phyloP scores from a whole-genome alignment of 225 moss, liverwort and hornwort genomes.

The Straminergon stramineum region DNA sequence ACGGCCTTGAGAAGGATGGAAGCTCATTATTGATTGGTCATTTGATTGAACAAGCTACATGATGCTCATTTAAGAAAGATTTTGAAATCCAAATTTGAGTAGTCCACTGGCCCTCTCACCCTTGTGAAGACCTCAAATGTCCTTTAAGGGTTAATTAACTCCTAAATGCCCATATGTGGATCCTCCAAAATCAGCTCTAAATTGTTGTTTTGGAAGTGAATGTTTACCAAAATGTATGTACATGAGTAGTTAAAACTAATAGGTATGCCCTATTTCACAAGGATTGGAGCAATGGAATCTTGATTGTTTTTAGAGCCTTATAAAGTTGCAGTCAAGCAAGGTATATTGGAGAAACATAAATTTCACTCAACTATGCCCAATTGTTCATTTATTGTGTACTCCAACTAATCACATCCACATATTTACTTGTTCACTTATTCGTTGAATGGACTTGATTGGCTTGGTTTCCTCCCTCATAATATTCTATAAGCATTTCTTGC shows the following conservation, averaged over 20 bases:
- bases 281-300: neutral
- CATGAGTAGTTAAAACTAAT: neutral
- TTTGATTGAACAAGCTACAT: neutral
- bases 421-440: neutral
- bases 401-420: neutral
- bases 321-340: neutral
- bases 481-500: fast-evolving
- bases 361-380: neutral
- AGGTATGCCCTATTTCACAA: neutral
- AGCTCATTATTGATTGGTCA: neutral
- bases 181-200: neutral
- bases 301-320: neutral
- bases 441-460: neutral
- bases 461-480: fast-evolving
- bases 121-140: no score
- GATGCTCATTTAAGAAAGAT: no score
- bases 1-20: neutral
- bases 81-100: no score
- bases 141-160: no score
- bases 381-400: neutral
- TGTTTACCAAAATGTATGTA: neutral
- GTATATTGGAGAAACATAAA: neutral
- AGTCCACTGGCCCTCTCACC: no score
- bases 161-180: neutral
- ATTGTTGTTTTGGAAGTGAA: fast-evolving